A percentile compares a stretch with the other conserved stretches of the same genome.
phyloP scores from a whole-genome alignment of 2,329 filamentous ascomycete genomes.

The Pseudopithomyces maydicus region DNA sequence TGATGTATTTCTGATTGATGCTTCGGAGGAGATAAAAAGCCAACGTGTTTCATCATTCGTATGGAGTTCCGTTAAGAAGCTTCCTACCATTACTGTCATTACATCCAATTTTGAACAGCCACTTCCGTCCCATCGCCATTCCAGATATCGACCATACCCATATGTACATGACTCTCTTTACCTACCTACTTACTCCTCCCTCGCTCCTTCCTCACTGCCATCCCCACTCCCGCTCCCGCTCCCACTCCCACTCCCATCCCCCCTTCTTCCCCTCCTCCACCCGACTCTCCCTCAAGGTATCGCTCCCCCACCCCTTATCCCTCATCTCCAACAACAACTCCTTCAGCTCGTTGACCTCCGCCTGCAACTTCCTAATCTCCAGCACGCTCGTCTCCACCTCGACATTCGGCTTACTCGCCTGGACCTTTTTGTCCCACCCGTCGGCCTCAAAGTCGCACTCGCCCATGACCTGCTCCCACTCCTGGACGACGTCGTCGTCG shows the following conservation, averaged over 20 bases:
- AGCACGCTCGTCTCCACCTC: conserved; percentile 76
- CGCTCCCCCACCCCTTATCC: conserved; percentile 34
- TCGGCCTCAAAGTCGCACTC: conserved; percentile 80
- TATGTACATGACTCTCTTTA: too few species aligned
- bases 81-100: too few species aligned
- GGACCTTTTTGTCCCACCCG: conserved; percentile 83
- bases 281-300: conserved; percentile 36
- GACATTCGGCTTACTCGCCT: conserved; percentile 77
- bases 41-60: too few species aligned
- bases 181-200: too few species aligned
- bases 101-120: too few species aligned
- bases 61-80: too few species aligned
- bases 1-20: too few species aligned
- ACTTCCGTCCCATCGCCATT: too few species aligned
- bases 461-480: conserved; percentile 84
- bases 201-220: too few species aligned
- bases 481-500: conserved; percentile 86
- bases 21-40: too few species aligned
- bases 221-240: conserved; percentile 17
- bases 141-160: too few species aligned
- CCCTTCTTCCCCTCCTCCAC: conserved; percentile 21
- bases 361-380: conserved; percentile 58
- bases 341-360: conserved; percentile 53
- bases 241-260: conserved; percentile 34
- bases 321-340: conserved; percentile 39